A percentile compares a stretch with the other conserved stretches of the same genome.
Evolutionary conservation across 192 early-diverging fungal genomes (phyloP).

Genomic region (Umbelopsis isabellina): DNA sequence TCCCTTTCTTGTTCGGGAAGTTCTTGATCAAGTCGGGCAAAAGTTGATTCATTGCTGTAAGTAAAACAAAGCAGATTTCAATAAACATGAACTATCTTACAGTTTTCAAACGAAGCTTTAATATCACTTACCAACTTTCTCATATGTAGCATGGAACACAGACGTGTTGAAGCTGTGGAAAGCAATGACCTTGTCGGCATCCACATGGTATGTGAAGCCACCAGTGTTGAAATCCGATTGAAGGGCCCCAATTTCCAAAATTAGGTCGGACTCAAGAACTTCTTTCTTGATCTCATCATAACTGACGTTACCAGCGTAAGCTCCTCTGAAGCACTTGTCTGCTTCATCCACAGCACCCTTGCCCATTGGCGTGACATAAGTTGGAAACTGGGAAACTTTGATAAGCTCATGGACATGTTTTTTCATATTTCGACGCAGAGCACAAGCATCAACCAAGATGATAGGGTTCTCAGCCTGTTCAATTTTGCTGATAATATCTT

Average conservation of each 20-base stretch:
- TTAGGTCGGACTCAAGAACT: constrained; percentile 42
- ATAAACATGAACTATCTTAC: background rate
- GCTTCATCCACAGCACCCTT: constrained; percentile 43
- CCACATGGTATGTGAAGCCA: constrained; percentile 50
- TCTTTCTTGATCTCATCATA: constrained; percentile 38
- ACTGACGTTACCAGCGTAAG: constrained; percentile 44
- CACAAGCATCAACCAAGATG: constrained; percentile 50
- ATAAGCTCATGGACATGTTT: constrained; percentile 40
- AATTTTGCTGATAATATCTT: constrained; percentile 38
- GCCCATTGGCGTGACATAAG: constrained; percentile 52
- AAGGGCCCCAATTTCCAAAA: constrained; percentile 46
- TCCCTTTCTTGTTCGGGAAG: background rate
- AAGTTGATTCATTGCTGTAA: constrained; percentile 2
- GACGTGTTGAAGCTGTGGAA: constrained; percentile 45
- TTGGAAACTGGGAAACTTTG: constrained; percentile 42
- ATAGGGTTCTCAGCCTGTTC: constrained; percentile 44
- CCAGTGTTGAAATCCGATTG: constrained; percentile 57
- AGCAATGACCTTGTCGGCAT: constrained; percentile 37
- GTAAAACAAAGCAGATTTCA: background rate
- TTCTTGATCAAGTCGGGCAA: background rate
- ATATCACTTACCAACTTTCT: constrained; percentile 43
- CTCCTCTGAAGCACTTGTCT: constrained; percentile 42
- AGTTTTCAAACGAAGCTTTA: background rate
- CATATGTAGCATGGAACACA: constrained; percentile 43
- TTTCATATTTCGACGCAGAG: constrained; percentile 35